Percentiles rank a stretch among this genome's conserved stretches.
Evolutionary conservation across 441 rosid genomes (phyloP).

Genomic region (Corymbia calophylla): DNA sequence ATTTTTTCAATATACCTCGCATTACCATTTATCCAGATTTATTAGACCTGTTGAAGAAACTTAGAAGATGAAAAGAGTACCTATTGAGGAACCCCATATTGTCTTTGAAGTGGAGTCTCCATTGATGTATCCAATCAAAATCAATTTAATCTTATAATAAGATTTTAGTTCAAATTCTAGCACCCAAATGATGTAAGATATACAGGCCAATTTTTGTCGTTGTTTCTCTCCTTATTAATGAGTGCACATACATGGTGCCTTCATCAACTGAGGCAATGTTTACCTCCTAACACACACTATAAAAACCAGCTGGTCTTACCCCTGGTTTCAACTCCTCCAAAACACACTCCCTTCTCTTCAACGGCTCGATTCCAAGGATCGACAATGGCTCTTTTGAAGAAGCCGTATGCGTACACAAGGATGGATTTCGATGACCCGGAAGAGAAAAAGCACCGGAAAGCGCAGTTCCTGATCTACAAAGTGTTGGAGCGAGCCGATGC

Average conservation of each 20-base stretch:
- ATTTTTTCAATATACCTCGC: not conserved
- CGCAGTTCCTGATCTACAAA: constrained; percentile 81
- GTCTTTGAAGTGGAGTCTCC: not conserved
- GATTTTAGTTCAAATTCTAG: not conserved
- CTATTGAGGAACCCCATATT: not conserved
- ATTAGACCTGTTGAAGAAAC: not conserved
- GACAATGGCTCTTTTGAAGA: not conserved
- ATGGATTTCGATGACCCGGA: constrained; percentile 56
- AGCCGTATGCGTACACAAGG: constrained; percentile 36
- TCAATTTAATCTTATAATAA: not conserved
- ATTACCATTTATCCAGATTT: not conserved
- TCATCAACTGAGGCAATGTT: not conserved
- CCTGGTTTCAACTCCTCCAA: not conserved
- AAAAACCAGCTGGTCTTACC: not conserved
- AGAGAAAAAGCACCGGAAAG: constrained; percentile 40
- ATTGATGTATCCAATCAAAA: not conserved
- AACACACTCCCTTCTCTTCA: not conserved
- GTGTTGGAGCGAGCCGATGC: constrained; percentile 46
- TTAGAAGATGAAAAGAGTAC: not conserved
- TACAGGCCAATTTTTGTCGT: not conserved
- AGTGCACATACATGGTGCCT: not conserved
- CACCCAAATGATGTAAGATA: not conserved
- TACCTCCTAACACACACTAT: not conserved
- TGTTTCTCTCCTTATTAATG: not conserved
- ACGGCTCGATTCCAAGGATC: not conserved